Evolutionary conservation across 1,284 basidiomycete genomes (phyloP).

Genomic region (Papiliotrema nemorosa): DNA sequence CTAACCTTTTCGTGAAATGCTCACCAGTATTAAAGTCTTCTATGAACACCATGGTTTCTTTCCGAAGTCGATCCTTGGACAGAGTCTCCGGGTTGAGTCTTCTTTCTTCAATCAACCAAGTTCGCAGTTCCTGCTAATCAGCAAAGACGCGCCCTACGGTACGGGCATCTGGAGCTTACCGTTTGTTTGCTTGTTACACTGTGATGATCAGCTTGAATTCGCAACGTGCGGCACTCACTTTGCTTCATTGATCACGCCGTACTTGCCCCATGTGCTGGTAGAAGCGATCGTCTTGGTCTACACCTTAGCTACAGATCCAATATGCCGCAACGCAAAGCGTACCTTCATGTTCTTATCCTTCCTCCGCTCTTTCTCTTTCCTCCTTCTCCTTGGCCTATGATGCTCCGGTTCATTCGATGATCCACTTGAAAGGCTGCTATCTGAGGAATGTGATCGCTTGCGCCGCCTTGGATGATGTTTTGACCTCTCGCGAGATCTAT

Average conservation of each 20-base stretch:
- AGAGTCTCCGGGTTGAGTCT: conserved; percentile 82
- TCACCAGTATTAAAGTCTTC: conserved; percentile 86
- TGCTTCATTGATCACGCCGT: conserved; percentile 74
- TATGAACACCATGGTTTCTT: conserved; percentile 67
- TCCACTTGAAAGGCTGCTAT: too few relatives aligned
- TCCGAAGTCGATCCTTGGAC: conserved; percentile 74
- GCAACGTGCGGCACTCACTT: conserved; percentile 57
- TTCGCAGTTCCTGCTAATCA: conserved; percentile 64
- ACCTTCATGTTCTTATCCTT: conserved; percentile 52
- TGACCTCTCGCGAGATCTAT: too few relatives aligned
- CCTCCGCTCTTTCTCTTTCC: conserved; percentile 29
- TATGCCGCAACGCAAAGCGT: conserved; percentile 59
- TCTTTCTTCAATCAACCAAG: conserved; percentile 85
- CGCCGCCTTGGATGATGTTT: too few relatives aligned
- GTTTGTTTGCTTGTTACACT: conserved; percentile 68
- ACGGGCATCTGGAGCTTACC: conserved; percentile 14
- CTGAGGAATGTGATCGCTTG: too few relatives aligned
- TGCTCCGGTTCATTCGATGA: conserved; percentile 13
- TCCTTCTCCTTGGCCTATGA: conserved; percentile 29
- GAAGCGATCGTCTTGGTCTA: conserved; percentile 48
- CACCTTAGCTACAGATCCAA: conserved; percentile 12
- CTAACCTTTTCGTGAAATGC: conserved; percentile 15
- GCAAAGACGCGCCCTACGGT: neutral
- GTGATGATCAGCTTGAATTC: conserved; percentile 46
- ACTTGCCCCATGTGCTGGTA: conserved; percentile 76